Evolutionary conservation across 495 filamentous ascomycete species (phyloP).

Genomic region (Venustampulla echinocandica): DNA sequence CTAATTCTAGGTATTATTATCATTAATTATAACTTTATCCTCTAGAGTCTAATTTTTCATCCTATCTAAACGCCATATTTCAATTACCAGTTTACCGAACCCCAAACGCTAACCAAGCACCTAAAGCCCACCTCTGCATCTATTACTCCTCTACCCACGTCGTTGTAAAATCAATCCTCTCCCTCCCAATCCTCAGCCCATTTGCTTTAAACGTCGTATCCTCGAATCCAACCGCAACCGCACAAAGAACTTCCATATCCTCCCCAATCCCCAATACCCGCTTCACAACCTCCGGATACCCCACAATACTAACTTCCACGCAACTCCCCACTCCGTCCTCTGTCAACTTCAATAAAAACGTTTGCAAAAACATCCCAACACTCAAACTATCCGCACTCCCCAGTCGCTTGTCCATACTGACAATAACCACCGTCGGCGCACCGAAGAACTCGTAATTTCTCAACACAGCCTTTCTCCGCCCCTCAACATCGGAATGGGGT

Average conservation of each 20-base stretch:
- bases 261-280: conserved; percentile 8
- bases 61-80: too few relatives aligned
- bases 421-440: conserved; percentile 10
- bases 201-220: conserved; percentile 6
- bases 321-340: conserved; percentile 13
- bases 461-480: conserved; percentile 9
- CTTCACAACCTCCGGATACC: conserved; percentile 12
- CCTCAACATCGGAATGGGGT: conserved; percentile 8
- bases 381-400: conserved; percentile 1
- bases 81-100: too few relatives aligned
- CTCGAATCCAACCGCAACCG: conserved; percentile 12
- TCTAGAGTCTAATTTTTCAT: too few relatives aligned
- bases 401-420: conserved; percentile 14
- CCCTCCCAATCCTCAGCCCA: not conserved
- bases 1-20: too few relatives aligned
- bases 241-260: conserved; percentile 11
- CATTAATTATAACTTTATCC: too few relatives aligned
- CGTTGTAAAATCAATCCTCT: not conserved
- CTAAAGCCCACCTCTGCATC: too few relatives aligned
- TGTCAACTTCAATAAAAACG: conserved; percentile 14
- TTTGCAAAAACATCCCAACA: conserved; percentile 19
- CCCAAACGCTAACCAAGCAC: too few relatives aligned
- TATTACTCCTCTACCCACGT: not conserved
- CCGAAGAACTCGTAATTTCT: conserved; percentile 23
- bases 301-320: conserved; percentile 13